A percentile compares a stretch with the other conserved stretches of the same genome.
phyloP scores from a whole-genome alignment of 1,284 basidiomycete genomes.

The Sanghuangporus weigelae region DNA sequence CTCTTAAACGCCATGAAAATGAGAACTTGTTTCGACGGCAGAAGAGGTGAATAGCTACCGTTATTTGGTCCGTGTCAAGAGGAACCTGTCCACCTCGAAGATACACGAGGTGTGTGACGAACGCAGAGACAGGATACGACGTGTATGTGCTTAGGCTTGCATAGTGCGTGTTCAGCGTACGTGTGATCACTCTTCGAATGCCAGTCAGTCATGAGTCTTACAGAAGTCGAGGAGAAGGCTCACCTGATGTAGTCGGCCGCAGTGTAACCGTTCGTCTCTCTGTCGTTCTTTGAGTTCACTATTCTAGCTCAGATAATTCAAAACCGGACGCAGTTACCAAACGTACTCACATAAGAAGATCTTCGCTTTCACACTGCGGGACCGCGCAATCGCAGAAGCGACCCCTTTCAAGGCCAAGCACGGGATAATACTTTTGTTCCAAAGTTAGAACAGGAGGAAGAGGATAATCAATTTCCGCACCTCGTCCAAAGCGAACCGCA shows the following conservation, averaged over 20 bases:
- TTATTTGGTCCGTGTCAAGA: constrained; percentile 56
- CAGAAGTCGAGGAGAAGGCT: constrained; percentile 20
- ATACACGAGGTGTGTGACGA: constrained; percentile 82
- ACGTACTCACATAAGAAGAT: constrained; percentile 70
- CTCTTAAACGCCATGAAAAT: constrained; percentile 31
- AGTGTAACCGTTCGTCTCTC: constrained; percentile 84
- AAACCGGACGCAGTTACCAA: neutral
- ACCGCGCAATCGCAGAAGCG: constrained; percentile 74
- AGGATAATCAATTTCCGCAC: constrained; percentile 30
- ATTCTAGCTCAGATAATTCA: neutral
- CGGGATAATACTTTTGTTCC: constrained; percentile 67
- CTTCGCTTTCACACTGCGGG: constrained; percentile 70
- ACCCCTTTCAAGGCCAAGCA: constrained; percentile 86
- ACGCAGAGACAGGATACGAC: constrained; percentile 63
- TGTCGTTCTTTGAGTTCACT: constrained; percentile 90
- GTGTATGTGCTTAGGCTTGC: constrained; percentile 47
- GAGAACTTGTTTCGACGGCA: constrained; percentile 3
- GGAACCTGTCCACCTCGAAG: constrained; percentile 56
- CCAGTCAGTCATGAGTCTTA: constrained; percentile 10
- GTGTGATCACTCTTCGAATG: constrained; percentile 54
- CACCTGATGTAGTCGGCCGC: constrained; percentile 83
- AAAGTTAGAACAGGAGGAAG: neutral
- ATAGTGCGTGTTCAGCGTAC: constrained; percentile 65
- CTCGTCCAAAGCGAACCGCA: constrained; percentile 94
- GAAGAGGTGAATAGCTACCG: constrained; percentile 40